A percentile compares a stretch with the other conserved stretches of the same genome.
Conservation (phyloP, 371 early-diverging fungal genomes). For the Haplosporangium sp. region DNA sequence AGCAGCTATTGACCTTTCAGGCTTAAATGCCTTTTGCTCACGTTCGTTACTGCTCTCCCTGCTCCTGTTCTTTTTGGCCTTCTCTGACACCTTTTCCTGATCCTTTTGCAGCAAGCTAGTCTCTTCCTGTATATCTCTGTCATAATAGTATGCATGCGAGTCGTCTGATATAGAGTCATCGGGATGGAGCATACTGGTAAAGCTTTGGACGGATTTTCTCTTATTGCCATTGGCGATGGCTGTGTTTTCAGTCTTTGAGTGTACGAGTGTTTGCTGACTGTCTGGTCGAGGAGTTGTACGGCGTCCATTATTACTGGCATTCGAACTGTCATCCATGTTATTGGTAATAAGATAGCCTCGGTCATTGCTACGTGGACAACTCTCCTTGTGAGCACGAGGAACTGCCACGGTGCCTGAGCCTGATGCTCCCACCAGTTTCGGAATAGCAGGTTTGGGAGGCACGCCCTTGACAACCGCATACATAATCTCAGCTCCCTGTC, state of each 20-base stretch:
- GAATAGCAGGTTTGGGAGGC: constrained; percentile 28
- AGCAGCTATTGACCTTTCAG: no score
- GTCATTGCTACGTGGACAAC: neutral
- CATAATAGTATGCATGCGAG: constrained; percentile 14
- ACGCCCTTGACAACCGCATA: constrained; percentile 50
- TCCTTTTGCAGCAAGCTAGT: constrained; percentile 14
- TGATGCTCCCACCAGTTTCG: constrained; percentile 45
- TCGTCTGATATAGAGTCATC: constrained; percentile 23
- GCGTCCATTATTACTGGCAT: neutral
- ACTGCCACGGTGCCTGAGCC: constrained; percentile 48
- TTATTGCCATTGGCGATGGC: constrained; percentile 5
- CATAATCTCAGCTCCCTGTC: constrained; percentile 49
- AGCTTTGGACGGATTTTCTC: constrained; percentile 28
- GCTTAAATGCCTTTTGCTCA: neutral
- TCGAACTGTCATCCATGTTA: neutral
- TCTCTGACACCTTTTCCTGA: neutral
- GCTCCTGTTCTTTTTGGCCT: neutral
- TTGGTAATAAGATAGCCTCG: neutral
- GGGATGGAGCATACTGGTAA: constrained; percentile 3
- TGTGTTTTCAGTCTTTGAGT: constrained; percentile 4
- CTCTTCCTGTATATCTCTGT: constrained; percentile 25
- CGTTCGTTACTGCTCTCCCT: neutral
- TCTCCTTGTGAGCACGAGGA: constrained; percentile 1
- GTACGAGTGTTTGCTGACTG: constrained; percentile 7
- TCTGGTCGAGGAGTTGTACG: constrained; percentile 1